phyloP scores from a whole-genome alignment of 768 basidiomycete genomes.

The Trametes gibbosa region DNA sequence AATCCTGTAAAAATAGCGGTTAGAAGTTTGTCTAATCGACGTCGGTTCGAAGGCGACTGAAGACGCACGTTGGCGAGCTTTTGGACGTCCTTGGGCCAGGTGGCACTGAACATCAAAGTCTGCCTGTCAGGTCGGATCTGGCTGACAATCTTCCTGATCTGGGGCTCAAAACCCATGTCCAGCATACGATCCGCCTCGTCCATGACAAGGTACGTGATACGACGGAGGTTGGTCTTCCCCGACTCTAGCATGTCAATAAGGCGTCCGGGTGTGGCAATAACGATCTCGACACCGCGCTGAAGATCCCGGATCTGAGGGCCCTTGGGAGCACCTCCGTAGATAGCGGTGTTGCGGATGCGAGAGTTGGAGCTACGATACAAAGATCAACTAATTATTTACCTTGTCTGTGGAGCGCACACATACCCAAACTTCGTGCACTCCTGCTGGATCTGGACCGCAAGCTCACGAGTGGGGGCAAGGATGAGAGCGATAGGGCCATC shows the following conservation, averaged over 20 bases:
- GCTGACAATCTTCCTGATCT: constrained; percentile 95
- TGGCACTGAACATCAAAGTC: constrained; percentile 98
- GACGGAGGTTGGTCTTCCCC: constrained; percentile 92
- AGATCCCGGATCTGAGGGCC: constrained; percentile 98
- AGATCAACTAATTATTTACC: background rate
- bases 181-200: constrained; percentile 99
- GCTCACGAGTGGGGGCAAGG: constrained; percentile 95
- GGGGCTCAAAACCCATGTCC: constrained; percentile 99
- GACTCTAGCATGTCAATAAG: constrained; percentile 99
- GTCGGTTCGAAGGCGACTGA: background rate
- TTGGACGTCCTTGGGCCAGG: constrained; percentile 99
- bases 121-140: constrained; percentile 99
- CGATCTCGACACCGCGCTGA: constrained; percentile 94
- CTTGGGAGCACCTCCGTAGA: constrained; percentile 98
- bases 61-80: constrained; percentile 79
- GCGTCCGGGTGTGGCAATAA: constrained; percentile 99
- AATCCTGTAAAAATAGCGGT: constrained; percentile 58
- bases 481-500: constrained; percentile 98
- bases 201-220: constrained; percentile 97
- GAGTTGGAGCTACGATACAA: constrained; percentile 65
- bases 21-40: background rate
- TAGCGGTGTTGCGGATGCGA: constrained; percentile 96
- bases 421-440: constrained; percentile 98
- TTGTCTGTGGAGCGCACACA: constrained; percentile 22
- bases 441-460: constrained; percentile 98